Base-by-base conservation (phyloP, 2,329 filamentous ascomycete species). In the Trichophyton verrucosum region DNA sequence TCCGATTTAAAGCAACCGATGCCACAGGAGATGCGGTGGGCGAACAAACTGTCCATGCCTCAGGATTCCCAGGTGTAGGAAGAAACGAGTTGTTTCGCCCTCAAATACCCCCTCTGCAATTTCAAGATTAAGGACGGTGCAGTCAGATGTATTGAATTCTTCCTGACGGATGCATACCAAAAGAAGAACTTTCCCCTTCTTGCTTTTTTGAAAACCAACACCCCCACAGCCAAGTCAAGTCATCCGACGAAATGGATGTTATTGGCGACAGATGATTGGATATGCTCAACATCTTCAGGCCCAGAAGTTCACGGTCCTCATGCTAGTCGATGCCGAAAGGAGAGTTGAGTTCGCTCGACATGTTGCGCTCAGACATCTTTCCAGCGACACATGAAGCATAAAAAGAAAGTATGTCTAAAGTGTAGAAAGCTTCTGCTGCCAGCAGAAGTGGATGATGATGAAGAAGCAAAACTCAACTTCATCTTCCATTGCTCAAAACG, bases 241-340 rank as follows among this genome's bases (percentile, higher is more conserved):
- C 27, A 53, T 30, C 27, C 49, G 22, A 53, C 2, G 49, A 33
- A 15, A 53, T 30, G 49, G 27, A 24, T 53, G 49, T 15, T 33
- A 30, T 4, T n/a, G 13, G 7, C 30, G 49, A 5, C 49, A 20
- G 20, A 20, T 53, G 49, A 53, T 53, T 53, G 49, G 49, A 15
- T 33, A 33, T 53, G 3, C 27, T 20, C 27, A 30, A 13, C 22
- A 30, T 33, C 49, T 53, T 33, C 49, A 53, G 24, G 49, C 24
- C 49, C 49, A 53, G 27, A 53, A 33, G 49, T 53, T 53, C 49
- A 53, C 49, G 49, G 49, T 53, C 49, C 49, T 33, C 49, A 53
- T 53, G 24, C 24, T 53, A 53, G 49, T 33, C 49, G 13, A 30
- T 53, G 49, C 30, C 20, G 3, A 53, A 24, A 24, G 44, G 24